Percentiles rank a stretch among this genome's conserved stretches.
These are phyloP conservation scores for Ajuga reptans DNA, from an alignment of 305 asterid genomes.

Conservation along the genomic window DNA sequence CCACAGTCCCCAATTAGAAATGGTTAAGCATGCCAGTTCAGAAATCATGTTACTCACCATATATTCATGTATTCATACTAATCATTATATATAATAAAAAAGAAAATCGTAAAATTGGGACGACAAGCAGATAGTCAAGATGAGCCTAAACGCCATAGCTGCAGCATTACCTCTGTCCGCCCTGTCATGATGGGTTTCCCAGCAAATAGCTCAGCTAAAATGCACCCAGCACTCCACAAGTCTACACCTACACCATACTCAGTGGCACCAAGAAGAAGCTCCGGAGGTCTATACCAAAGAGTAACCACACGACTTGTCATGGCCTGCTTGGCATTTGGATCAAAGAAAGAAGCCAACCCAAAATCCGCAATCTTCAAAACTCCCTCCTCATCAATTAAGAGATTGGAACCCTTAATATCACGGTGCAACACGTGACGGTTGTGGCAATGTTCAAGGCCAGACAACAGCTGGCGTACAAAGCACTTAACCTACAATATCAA, in stretches of 20 bases:
- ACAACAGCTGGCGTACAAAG: conserved; percentile 62
- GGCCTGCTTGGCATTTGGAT: conserved; percentile 73
- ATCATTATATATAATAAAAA: too few relatives aligned
- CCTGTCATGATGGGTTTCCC: conserved; percentile 97
- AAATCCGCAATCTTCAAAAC: conserved; percentile 86
- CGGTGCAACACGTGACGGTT: conserved; percentile 72
- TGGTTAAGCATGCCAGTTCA: neutral
- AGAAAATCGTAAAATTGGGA: neutral
- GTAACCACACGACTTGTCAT: conserved; percentile 95
- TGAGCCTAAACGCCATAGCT: neutral
- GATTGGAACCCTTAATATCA: conserved; percentile 93
- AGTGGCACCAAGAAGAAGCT: conserved; percentile 89
- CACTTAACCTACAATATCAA: conserved; percentile 63
- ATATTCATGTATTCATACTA: neutral
- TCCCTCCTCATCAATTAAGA: conserved; percentile 64
- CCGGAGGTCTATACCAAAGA: conserved; percentile 90
- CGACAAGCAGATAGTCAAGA: neutral
- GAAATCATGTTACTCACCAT: neutral
- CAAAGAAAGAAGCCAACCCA: conserved; percentile 73
- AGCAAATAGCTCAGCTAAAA: conserved; percentile 80
- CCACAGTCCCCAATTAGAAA: neutral
- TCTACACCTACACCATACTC: conserved; percentile 84
- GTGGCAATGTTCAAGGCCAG: conserved; percentile 94
- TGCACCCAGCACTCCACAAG: conserved; percentile 95
- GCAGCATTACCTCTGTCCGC: conserved; percentile 64